Conservation (phyloP, 1,284 basidiomycete species). For the Apiotrichum montevideense region DNA sequence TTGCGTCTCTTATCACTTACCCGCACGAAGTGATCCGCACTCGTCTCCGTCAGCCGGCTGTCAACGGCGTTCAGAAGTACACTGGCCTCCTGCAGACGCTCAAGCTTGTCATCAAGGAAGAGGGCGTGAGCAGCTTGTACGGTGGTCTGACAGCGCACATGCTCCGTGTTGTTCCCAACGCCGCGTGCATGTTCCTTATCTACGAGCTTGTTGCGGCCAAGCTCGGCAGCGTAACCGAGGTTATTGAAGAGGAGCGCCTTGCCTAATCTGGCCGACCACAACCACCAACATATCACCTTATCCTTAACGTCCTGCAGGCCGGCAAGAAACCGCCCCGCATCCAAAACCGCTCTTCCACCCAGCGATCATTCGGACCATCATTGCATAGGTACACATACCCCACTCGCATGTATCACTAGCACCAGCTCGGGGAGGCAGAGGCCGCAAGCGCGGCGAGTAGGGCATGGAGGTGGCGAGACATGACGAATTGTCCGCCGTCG, state of each 20-base stretch:
- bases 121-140: slow-evolving; percentile 69
- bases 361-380: not conserved
- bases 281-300: too few relatives aligned
- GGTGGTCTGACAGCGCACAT: slow-evolving; percentile 91
- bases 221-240: slow-evolving; percentile 15
- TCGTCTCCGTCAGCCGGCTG: slow-evolving; percentile 76
- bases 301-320: too few relatives aligned
- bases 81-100: slow-evolving; percentile 80
- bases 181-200: slow-evolving; percentile 77
- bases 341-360: too few relatives aligned
- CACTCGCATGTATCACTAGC: slow-evolving; percentile 19
- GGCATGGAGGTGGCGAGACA: too few relatives aligned
- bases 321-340: too few relatives aligned
- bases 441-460: too few relatives aligned
- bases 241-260: not conserved
- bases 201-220: slow-evolving; percentile 46
- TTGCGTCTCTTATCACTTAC: slow-evolving; percentile 90
- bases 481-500: too few relatives aligned
- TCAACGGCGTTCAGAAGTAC: slow-evolving; percentile 62
- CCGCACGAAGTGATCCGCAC: slow-evolving; percentile 96
- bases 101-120: slow-evolving; percentile 77
- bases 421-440: too few relatives aligned
- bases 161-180: slow-evolving; percentile 94
- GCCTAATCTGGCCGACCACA: too few relatives aligned
- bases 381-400: slow-evolving; percentile 9